Evolutionary conservation across 2,329 filamentous ascomycete genomes (phyloP), one percentile per base, ranked within the genome.

Genomic region (Nakataea oryzae): DNA sequence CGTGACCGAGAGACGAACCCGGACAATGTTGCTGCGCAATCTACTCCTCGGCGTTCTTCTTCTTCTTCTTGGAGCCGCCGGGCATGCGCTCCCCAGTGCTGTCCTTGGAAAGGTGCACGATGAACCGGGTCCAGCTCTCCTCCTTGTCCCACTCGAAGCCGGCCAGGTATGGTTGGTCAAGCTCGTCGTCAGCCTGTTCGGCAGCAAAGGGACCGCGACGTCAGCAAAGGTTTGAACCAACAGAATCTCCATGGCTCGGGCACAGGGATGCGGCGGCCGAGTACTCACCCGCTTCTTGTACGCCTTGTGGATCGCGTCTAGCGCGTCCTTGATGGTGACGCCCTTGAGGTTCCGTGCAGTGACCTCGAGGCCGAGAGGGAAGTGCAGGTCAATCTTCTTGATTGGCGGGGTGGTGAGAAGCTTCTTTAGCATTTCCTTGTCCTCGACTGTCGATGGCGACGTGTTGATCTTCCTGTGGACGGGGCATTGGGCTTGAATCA

Each of bases 121-220:
- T 81, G 71, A 97, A 83, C 66, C 86, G 85, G 62, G 90, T 93
- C 87, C 91, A 96, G 72, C 86, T 91, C 77, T 96, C 91, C 69
- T 96, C 89, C 74, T 89, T 90, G 77, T 96, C 90, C 93, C 93
- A 97, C 81, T 96, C 92, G 79, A 97, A 97, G 67, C 93, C 93
- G 70, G 88, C 88, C 68, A 97, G 87, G 81, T 93, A 91, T 66
- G 93, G 91, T 67, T 84, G 81, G 62, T 93, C 90, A 65, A 97
- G 82, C 75, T 97, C 93, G 74, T 97, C 93, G 71, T 97, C 93
- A 64, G 88, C 84, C 93, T 96, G 69, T 65, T 30, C 1, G 24
- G 17, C 12, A 14, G 26, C 7, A 8, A n/a, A 50, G 41, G 41
- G 11, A 17, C 21, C 21, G 41, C 21, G 14, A 50, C 58, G 34